Conservation (phyloP, 441 rosid species). For the Populus tomentosa region DNA sequence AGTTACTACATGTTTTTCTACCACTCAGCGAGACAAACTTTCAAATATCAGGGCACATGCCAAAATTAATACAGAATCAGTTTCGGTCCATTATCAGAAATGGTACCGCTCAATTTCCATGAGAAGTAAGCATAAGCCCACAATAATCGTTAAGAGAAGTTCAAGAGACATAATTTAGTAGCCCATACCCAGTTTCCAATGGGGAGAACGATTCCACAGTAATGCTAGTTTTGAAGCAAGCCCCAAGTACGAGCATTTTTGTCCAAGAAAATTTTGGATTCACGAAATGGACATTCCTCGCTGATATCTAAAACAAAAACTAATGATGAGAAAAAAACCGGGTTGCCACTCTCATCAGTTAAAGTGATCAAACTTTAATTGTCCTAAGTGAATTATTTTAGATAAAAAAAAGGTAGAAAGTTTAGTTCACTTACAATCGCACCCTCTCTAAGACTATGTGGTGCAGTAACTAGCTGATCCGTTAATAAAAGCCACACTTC, state of each 20-base stretch:
- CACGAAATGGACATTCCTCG: constrained; percentile 80
- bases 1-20: constrained; percentile 8
- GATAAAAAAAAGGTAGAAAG: constrained; percentile 2
- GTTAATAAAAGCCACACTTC: constrained; percentile 88
- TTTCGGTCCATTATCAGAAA: neutral
- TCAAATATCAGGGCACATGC: neutral
- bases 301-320: constrained; percentile 8
- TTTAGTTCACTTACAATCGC: constrained; percentile 60
- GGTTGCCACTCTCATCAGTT: neutral
- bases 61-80: neutral
- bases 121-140: neutral
- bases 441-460: constrained; percentile 78
- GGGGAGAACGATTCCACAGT: constrained; percentile 71
- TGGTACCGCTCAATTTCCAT: constrained; percentile 6
- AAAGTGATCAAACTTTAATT: constrained; percentile 22
- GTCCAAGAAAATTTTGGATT: constrained; percentile 71
- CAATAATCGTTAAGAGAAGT: neutral
- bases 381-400: neutral
- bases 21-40: neutral
- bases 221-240: constrained; percentile 76
- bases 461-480: constrained; percentile 45
- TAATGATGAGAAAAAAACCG: constrained; percentile 9
- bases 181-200: constrained; percentile 58
- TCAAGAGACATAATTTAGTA: neutral
- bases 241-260: constrained; percentile 68